Evolutionary conservation across 306 rosid genomes (phyloP).

Genomic region (Argentina anserina): DNA sequence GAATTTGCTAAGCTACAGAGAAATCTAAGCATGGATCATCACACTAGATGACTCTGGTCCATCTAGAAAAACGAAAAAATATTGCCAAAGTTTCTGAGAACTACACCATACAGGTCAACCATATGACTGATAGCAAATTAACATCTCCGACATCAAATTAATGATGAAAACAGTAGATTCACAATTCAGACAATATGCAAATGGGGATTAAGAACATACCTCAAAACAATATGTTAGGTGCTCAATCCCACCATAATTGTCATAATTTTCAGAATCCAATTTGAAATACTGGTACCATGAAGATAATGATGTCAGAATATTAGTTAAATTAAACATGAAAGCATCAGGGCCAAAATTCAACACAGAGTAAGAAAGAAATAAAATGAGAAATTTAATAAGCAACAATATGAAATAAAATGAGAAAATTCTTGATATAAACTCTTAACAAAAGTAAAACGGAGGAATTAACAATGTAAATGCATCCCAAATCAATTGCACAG

Average conservation of each 20-base stretch:
- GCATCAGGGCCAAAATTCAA: background rate
- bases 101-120: background rate
- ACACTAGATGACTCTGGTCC: background rate
- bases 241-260: conserved; percentile 78
- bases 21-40: conserved; percentile 8
- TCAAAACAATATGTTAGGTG: conserved; percentile 89
- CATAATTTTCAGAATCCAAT: conserved; percentile 75
- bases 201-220: conserved; percentile 47
- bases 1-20: conserved; percentile 9
- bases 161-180: conserved; percentile 9
- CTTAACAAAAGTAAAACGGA: conserved; percentile 5
- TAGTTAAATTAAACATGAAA: background rate
- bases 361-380: background rate
- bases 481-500: background rate
- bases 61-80: background rate
- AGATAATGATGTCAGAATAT: conserved; percentile 5
- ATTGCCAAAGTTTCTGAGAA: background rate
- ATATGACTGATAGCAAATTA: background rate
- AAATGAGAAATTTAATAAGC: background rate
- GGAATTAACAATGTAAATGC: background rate
- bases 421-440: background rate
- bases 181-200: background rate
- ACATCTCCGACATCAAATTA: background rate
- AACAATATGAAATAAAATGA: background rate
- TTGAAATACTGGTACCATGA: conserved; percentile 76